Percentiles rank a stretch among this genome's conserved stretches.
phyloP scores from a whole-genome alignment of 495 filamentous ascomycete species.

The Immersiella caudata region DNA sequence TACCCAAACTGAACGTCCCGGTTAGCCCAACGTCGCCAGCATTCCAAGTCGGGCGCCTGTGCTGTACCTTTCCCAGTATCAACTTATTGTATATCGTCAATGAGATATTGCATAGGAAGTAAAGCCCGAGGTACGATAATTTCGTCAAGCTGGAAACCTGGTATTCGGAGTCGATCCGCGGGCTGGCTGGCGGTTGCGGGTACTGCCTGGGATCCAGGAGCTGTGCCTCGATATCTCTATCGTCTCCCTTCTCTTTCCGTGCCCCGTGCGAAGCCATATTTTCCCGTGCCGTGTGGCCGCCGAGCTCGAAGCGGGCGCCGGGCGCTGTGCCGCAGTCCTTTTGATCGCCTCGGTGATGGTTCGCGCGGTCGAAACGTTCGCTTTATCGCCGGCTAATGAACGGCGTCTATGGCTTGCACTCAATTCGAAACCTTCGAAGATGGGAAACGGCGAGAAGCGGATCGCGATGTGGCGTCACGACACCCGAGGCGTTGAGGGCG shows the following conservation, averaged over 20 bases:
- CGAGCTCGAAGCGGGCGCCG: not conserved
- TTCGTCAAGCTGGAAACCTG: constrained; percentile 42
- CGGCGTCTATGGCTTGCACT: not conserved
- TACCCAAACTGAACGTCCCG: constrained; percentile 49
- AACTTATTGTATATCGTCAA: constrained; percentile 61
- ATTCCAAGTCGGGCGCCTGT: not conserved
- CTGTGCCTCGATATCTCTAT: constrained; percentile 29
- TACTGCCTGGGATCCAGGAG: constrained; percentile 10
- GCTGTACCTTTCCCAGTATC: constrained; percentile 52
- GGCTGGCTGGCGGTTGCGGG: not conserved
- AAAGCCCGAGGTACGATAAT: constrained; percentile 47
- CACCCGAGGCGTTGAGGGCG: not conserved
- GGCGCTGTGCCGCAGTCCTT: not conserved
- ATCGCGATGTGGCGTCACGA: not conserved
- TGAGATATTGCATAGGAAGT: constrained; percentile 56
- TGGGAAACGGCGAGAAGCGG: not conserved
- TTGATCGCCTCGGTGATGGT: not conserved
- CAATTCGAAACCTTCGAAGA: not conserved
- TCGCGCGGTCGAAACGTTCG: not conserved
- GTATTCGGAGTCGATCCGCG: constrained; percentile 30
- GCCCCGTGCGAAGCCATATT: constrained; percentile 12
- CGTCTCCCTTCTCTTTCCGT: constrained; percentile 24
- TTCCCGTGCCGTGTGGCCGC: not conserved
- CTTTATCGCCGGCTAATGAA: not conserved
- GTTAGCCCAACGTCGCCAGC: not conserved